Evolutionary conservation across 2,329 filamentous ascomycete genomes (phyloP), one percentile per base, ranked within the genome.

Genomic region (Septoria petroselini): DNA sequence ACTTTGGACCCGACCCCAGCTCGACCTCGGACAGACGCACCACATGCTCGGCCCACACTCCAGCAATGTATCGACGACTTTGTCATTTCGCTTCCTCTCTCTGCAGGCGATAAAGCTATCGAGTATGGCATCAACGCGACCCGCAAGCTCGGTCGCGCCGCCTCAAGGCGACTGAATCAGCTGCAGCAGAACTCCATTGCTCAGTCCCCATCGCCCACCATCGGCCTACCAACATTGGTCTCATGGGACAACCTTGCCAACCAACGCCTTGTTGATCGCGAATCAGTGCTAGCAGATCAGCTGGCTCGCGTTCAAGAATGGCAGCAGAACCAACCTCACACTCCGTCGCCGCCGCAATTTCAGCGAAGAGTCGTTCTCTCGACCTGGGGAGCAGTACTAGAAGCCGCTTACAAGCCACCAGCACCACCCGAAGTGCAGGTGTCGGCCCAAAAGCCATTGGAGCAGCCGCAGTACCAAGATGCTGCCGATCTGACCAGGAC

Each of bases 41-140:
- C 17, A 9, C 25, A n/a, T 4, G 5, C 33, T 5, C n/a, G 9
- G 18, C 4, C 42, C 5, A 19, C 17, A 3, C 14, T 21, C 1
- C 12, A 37, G 14, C 19, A 46, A 11, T 21, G 23, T 9, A 27
- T 46, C 8, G 42, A 46, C 19, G 33, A 27, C 5, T 38, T 46
- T n/a, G 11, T 29, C 4, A 14, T 46, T n/a, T 38, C 25, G 9
- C 35, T 40, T 19, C 43, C 43, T 1, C 12, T 47, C 11, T 35
- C 35, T 2, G 15, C 43, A 7, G 43, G n/a, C 14, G 43, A 47
- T 12, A 35, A 27, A 19, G 35, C 25, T 27, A 7, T 31, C 15
- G 43, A 35, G 15, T 29, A 8, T 15, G 21, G 42, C 4, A 45
- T 37, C n/a, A 2, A 7, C 6, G 23, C 23, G n/a, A 34, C 43